Percentiles rank a stretch among this genome's conserved stretches.
These are phyloP conservation scores for Strigomonas culicis DNA, from an alignment of 208 protist species.

Conservation along the genomic window DNA sequence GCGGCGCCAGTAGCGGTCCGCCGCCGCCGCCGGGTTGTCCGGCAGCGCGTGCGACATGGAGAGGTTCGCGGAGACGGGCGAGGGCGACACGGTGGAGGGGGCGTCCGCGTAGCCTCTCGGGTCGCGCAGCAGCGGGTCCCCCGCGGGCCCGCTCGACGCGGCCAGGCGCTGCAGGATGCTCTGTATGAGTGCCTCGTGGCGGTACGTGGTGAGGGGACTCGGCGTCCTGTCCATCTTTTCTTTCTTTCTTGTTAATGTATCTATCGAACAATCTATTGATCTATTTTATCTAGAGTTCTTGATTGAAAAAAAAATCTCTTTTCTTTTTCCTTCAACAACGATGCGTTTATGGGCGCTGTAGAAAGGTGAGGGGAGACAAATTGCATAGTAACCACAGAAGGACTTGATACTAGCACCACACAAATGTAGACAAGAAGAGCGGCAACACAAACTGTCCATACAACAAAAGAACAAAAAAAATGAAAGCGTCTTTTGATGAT, in stretches of 20 bases:
- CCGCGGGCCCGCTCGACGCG: neutral
- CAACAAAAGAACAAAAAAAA: constrained; percentile 8
- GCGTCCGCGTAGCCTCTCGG: neutral
- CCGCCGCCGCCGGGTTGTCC: neutral
- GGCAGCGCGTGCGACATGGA: neutral
- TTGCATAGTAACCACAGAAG: no score
- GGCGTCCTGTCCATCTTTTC: no score
- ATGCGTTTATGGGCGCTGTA: no score
- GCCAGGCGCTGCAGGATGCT: no score
- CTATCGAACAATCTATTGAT: neutral
- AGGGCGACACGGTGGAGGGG: neutral
- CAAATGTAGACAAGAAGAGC: neutral
- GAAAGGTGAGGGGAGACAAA: no score
- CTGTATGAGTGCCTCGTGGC: no score
- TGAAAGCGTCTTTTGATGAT: constrained; percentile 1
- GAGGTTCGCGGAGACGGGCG: neutral
- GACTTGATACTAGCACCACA: no score
- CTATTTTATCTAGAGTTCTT: neutral
- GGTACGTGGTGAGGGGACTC: no score
- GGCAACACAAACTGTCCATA: neutral
- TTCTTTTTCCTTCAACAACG: no score
- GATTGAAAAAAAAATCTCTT: no score
- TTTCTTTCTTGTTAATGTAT: neutral
- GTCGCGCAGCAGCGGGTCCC: neutral
- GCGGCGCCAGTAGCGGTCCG: constrained; percentile 9